A percentile compares a stretch with the other conserved stretches of the same genome.
Evolutionary conservation across 75 land plant species (phyloP).

Genomic region (Pseudotsuga menziesii): DNA sequence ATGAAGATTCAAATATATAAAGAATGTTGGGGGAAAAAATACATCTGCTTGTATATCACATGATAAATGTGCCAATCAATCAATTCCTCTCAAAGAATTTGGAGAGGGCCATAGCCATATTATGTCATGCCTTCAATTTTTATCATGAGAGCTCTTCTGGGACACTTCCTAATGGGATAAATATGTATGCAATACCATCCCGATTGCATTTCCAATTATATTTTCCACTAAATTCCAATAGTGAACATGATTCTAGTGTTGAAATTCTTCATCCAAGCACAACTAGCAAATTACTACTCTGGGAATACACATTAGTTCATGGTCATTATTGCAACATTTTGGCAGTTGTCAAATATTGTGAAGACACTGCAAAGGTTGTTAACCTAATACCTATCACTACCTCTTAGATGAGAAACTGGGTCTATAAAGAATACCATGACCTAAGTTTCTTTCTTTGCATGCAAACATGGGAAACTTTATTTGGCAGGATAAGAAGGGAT

Average conservation of each 20-base stretch:
- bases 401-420: neutral
- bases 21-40: constrained; percentile 40
- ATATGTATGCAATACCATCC: constrained; percentile 47
- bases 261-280: constrained; percentile 74
- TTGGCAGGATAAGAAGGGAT: neutral
- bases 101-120: constrained; percentile 59
- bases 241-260: constrained; percentile 24
- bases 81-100: constrained; percentile 62
- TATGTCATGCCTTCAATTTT: constrained; percentile 65
- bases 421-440: neutral
- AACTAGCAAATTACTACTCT: constrained; percentile 84
- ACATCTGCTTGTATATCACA: constrained; percentile 32
- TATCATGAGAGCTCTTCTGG: constrained; percentile 84
- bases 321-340: constrained; percentile 75
- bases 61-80: constrained; percentile 49
- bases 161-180: constrained; percentile 66
- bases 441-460: constrained; percentile 5
- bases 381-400: neutral
- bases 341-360: constrained; percentile 80
- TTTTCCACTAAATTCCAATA: constrained; percentile 17
- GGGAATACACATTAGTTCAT: constrained; percentile 86
- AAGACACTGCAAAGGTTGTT: constrained; percentile 80
- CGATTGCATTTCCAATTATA: constrained; percentile 19
- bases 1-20: constrained; percentile 30
- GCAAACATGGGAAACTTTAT: neutral